Evolutionary conservation across 73 alveolate species (phyloP), one percentile per base, ranked within the genome.

Genomic region (Symbiodinium natans): DNA sequence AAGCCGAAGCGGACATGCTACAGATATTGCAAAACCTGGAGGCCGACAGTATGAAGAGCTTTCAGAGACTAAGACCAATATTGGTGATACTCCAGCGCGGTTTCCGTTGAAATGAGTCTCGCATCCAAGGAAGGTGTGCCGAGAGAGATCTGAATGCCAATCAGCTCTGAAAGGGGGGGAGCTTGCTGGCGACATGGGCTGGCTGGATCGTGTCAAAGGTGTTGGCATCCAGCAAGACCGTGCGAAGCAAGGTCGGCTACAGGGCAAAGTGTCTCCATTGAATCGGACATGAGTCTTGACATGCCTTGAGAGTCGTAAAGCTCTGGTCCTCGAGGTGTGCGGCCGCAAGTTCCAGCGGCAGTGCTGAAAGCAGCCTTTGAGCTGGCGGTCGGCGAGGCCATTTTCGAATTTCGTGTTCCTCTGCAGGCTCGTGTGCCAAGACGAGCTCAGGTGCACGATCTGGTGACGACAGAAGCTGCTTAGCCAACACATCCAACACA

Each of bases 221-320:
- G 87, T 90, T 7, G 96, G 96, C 87, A 90, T 90, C 46, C 96
- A 90, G 96, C 96, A 90, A 34, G 96, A 90, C 77, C 75, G 77
- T 31, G 96, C 96, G 36, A 90, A 90, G 41, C 96, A 90, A 90
- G 96, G 92, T 77, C 39, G 36, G 88, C 4, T 23, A 3, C 82
- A 31, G 82, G 10, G 33, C 25, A 4, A 41, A 80, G 33, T 25
- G 29, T 3, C 43, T n/a, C n/a, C n/a, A n/a, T n/a, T n/a, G n/a
- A n/a, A n/a, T n/a, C n/a, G n/a, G n/a, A n/a, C n/a, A n/a, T n/a
- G 71, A 52, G 71, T 31, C 39, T 63, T 23, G 36, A 29, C 33
- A 17, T n/a, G 38, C 75, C 75, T 29, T n/a, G 80, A 21, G 77
- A 59, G 6, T 25, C 33, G 36, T 21, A 13, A 0, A 5, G 3